Evolutionary conservation across 306 rosid species (phyloP).

Genomic region (Luffa acutangula): DNA sequence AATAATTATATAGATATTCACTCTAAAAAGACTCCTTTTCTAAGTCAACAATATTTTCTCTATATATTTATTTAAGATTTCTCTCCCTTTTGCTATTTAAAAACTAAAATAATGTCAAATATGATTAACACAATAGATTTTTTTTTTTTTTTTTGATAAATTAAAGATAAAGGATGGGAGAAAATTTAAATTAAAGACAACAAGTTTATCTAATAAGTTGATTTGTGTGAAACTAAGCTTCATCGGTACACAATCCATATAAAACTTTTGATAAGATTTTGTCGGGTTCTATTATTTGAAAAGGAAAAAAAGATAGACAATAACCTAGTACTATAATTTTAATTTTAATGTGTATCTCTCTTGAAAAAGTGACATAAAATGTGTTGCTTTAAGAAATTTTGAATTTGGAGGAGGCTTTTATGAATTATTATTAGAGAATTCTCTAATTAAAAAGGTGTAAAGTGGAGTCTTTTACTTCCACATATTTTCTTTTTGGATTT

Average conservation of each 20-base stretch:
- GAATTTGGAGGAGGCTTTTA: not conserved
- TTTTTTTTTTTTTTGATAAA: too few relatives aligned
- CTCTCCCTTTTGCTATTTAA: too few relatives aligned
- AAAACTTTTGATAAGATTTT: not conserved
- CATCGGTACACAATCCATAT: not conserved
- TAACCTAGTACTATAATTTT: not conserved
- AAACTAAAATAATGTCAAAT: too few relatives aligned
- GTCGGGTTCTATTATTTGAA: not conserved
- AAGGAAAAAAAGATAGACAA: not conserved
- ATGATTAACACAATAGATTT: too few relatives aligned
- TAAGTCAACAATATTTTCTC: too few relatives aligned
- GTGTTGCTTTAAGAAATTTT: not conserved
- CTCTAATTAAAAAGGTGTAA: not conserved
- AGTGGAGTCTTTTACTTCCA: not conserved
- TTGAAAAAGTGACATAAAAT: not conserved
- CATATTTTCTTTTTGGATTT: not conserved
- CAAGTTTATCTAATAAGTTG: not conserved
- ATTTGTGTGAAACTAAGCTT: not conserved
- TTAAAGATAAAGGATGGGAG: not conserved
- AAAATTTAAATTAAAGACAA: not conserved
- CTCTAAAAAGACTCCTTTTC: not conserved
- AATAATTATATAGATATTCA: not conserved
- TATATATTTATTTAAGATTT: too few relatives aligned
- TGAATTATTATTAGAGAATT: not conserved
- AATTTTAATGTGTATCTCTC: not conserved